Evolutionary conservation across 805 yeast genomes (phyloP), one percentile per base, ranked within the genome.

Genomic region (Hanseniaspora lindneri): DNA sequence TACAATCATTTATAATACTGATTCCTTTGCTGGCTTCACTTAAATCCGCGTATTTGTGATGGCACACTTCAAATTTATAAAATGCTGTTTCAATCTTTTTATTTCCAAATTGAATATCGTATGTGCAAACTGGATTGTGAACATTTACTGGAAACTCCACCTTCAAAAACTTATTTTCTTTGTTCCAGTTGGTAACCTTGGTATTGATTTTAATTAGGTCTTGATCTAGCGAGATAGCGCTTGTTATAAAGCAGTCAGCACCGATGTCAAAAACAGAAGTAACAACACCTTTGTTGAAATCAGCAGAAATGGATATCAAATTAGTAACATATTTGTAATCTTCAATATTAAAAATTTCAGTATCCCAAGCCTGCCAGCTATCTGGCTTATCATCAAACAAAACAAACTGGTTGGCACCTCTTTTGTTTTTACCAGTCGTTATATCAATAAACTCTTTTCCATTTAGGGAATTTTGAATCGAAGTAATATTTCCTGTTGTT

Each of bases 311-410:
- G 5, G 58, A 57, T 30, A 62, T 58, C 9, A 58, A 48, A n/a
- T 55, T 54, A 4, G 58, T 56, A 24, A 80, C 62, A 54, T 77
- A 76, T 48, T 67, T 68, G 59, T 73, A 77, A 58, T 81, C 86
- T 56, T 81, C 85, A 50, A 85, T 73, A 0, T 95, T 83, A 60
- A 76, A 92, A 51, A 87, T 71, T 61, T 89, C 98, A 0, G 97
- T 89, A 61, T 89, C 98, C 98, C 98, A 89, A 1, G 97, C 97
- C 39, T 86, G 95, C 79, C 79, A 89, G 50, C 74, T 80, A 58
- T 85, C 69, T 9, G 98, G 98, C 53, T 85, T 83, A 61, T 92
- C 98, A 54, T 88, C 88, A 58, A 83, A 83, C 50, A 92, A 60
- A 1, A 86, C 77, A 54, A 77, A 78, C 62, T 83, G 94, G 57